phyloP scores from a whole-genome alignment of 2,329 filamentous ascomycete species.

The Fusarium sp. region DNA sequence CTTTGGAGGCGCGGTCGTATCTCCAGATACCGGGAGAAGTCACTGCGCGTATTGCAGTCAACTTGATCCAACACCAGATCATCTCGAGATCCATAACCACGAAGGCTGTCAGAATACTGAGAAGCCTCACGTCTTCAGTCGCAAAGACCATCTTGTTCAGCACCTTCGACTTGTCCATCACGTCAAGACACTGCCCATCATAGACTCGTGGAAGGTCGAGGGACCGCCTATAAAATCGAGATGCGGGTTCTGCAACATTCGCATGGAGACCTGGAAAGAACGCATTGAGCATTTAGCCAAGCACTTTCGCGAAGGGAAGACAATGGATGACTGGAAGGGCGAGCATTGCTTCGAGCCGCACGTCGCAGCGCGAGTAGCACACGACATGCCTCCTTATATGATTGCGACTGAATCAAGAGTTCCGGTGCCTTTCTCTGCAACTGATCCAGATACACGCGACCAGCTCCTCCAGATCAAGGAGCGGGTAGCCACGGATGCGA shows the following conservation, averaged over 20 bases:
- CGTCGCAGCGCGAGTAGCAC: conserved; percentile 36
- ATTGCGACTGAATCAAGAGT: conserved; percentile 40
- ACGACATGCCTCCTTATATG: conserved; percentile 45
- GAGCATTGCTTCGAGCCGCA: conserved; percentile 44
- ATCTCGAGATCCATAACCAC: conserved; percentile 44
- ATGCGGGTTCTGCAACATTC: conserved; percentile 47
- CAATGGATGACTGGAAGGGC: conserved; percentile 47
- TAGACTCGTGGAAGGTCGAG: conserved; percentile 46
- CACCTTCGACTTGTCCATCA: conserved; percentile 47
- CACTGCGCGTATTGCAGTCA: conserved; percentile 45
- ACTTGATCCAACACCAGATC: conserved; percentile 33
- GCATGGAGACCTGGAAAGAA: conserved; percentile 43
- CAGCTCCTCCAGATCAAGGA: conserved; percentile 37
- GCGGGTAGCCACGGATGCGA: not conserved
- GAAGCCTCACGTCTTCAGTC: conserved; percentile 35
- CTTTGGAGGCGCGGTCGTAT: conserved; percentile 28
- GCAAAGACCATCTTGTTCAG: conserved; percentile 50
- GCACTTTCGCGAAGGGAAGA: conserved; percentile 45
- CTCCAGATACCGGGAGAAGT: conserved; percentile 33
- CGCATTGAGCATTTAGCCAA: conserved; percentile 45
- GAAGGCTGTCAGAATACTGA: conserved; percentile 16
- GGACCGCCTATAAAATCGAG: conserved; percentile 41
- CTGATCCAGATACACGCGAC: conserved; percentile 34
- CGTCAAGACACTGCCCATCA: conserved; percentile 55
- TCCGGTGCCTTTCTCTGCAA: conserved; percentile 45